Base-by-base conservation (phyloP, 2,329 filamentous ascomycete species). In the Fusarium multiceps region DNA sequence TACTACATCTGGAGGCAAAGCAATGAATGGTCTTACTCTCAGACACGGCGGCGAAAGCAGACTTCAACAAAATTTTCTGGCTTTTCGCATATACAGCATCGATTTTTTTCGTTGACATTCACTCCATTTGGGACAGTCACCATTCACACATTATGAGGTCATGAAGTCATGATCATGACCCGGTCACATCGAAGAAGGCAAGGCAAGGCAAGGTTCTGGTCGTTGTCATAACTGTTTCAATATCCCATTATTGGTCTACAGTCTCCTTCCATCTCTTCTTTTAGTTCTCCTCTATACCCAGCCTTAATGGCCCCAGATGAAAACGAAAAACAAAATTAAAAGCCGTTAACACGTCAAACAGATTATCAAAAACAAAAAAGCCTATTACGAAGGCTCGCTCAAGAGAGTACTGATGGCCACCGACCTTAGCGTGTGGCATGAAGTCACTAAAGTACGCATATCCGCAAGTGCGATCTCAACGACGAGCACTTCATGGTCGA, bases 341-440 rank as follows among this genome's bases (percentile, higher is more conserved):
- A 73, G 66, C 72, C 72, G 72, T 74, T 74, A 74, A 75, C 67
- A 48, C 72, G 68, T 73, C 66, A 73, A 63, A 63, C 72, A 73
- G 72, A 67, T 68, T 58, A 73, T 63, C 48, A 63, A 74, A 71
- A 51, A 59, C 51, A 71, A 72, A 68, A 72, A 69, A 55, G 58
- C 68, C 66, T 60, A 30, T 61, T 41, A 59, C 43, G 42, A 55
- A 68, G 62, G 57, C 62, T 65, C 72, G 70, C 63, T 73, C 59
- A 74, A 69, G 66, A 72, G 55, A 71, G 51, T 63, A 45, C 61
- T 58, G 55, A 63, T 64, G 62, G 54, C 61, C 65, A 68, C 66
- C 68, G 58, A 72, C 68, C 49, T 57, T 42, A 49, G 59, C 62
- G 56, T 51, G 59, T 68, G 58, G 56, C 55, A 61, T 56, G 58